A percentile compares a stretch with the other conserved stretches of the same genome.
These are phyloP conservation scores for Ichthyophthirius multifiliis DNA, from an alignment of 169 alveolate species.

Conservation along the genomic window DNA sequence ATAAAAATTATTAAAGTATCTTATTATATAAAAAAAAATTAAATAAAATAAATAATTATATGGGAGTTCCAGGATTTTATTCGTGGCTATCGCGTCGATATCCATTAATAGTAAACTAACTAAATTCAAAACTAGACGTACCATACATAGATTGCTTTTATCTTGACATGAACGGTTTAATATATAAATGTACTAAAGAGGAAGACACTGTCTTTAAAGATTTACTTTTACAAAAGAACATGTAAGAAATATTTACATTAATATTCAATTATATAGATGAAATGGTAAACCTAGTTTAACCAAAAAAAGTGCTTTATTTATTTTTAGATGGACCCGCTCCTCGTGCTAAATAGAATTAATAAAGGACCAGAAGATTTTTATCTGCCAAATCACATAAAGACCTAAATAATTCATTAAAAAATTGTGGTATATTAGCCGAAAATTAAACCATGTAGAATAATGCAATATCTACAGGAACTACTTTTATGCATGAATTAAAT, in stretches of 20 bases:
- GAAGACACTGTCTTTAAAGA: slow-evolving; percentile 87
- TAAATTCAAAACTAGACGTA: background rate
- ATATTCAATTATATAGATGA: slow-evolving; percentile 92
- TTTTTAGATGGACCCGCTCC: slow-evolving; percentile 99
- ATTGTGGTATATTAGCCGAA: background rate
- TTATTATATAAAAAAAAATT: too few species aligned
- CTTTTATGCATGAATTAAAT: slow-evolving; percentile 93
- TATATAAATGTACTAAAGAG: slow-evolving; percentile 95
- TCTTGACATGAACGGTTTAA: slow-evolving; percentile 98
- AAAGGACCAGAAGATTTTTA: slow-evolving; percentile 94
- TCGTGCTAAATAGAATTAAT: slow-evolving; percentile 98
- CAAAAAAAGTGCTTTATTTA: slow-evolving; percentile 91
- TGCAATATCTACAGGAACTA: slow-evolving; percentile 99
- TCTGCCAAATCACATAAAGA: slow-evolving; percentile 80
- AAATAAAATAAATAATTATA: slow-evolving; percentile 15
- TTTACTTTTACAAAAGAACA: slow-evolving; percentile 36
- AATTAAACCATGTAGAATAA: slow-evolving; percentile 92
- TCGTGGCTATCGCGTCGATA: slow-evolving; percentile 73
- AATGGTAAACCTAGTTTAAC: slow-evolving; percentile 92
- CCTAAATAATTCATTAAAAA: slow-evolving; percentile 8
- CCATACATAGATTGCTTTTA: slow-evolving; percentile 92
- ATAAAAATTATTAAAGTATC: too few species aligned
- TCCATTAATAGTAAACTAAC: slow-evolving; percentile 55
- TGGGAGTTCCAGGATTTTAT: slow-evolving; percentile 87
- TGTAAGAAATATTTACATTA: slow-evolving; percentile 87